Evolutionary conservation across 768 basidiomycete species (phyloP).

Genomic region (Postia placenta): DNA sequence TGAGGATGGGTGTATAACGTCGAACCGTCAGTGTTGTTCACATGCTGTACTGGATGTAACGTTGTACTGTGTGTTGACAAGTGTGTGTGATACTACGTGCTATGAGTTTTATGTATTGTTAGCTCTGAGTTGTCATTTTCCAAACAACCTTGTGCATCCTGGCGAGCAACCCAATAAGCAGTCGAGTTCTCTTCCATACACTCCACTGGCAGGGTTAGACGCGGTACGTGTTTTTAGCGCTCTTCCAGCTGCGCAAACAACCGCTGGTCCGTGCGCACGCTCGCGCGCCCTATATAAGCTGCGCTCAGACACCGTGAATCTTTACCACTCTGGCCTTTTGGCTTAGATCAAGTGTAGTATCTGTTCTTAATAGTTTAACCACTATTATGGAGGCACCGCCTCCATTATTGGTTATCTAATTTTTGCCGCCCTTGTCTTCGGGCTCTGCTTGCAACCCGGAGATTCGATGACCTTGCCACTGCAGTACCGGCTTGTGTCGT

Average conservation of each 20-base stretch:
- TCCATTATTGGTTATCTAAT: constrained; percentile 29
- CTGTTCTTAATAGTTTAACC: constrained; percentile 58
- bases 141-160: too few species aligned
- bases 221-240: too few species aligned
- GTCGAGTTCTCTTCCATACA: too few species aligned
- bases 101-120: too few species aligned
- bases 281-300: constrained; percentile 1
- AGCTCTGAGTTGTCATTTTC: too few species aligned
- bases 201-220: too few species aligned
- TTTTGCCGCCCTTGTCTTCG: constrained; percentile 18
- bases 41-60: too few species aligned
- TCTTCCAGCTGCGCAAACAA: background rate
- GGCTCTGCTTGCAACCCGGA: constrained; percentile 23
- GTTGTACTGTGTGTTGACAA: too few species aligned
- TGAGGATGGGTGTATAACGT: too few species aligned
- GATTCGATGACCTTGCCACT: constrained; percentile 23
- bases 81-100: too few species aligned
- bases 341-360: constrained; percentile 79
- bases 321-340: constrained; percentile 55
- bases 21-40: too few species aligned
- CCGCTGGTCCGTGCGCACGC: constrained; percentile 7
- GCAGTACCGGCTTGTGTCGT: constrained; percentile 25
- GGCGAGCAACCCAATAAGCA: too few species aligned
- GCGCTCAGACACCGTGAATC: constrained; percentile 7
- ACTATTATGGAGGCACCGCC: constrained; percentile 32